A percentile compares a stretch with the other conserved stretches of the same genome.
phyloP scores from a whole-genome alignment of 495 filamentous ascomycete genomes.

The Aspergillus asperescens region DNA sequence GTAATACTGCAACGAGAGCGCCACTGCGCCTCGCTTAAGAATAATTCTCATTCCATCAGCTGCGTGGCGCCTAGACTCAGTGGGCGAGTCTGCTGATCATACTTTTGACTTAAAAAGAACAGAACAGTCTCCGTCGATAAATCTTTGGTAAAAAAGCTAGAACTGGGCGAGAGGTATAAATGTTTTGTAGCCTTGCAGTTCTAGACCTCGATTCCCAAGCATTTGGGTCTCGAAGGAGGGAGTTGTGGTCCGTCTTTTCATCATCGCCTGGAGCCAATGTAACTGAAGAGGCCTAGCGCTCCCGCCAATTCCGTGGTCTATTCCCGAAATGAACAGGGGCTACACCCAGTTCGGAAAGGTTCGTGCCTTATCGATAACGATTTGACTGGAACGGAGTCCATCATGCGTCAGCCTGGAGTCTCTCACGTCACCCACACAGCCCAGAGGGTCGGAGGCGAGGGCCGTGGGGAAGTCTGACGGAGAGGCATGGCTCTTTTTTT shows the following conservation, averaged over 20 bases:
- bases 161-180: not conserved
- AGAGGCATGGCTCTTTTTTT: not conserved
- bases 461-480: not conserved
- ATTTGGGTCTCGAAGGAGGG: not conserved
- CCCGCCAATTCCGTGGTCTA: conserved; percentile 14
- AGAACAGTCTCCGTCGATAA: not conserved
- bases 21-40: not conserved
- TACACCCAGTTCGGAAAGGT: conserved; percentile 4
- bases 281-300: conserved; percentile 20
- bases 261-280: conserved; percentile 11
- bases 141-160: not conserved
- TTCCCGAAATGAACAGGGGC: not conserved
- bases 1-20: too few relatives aligned
- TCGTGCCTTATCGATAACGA: conserved; percentile 21
- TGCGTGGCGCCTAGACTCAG: not conserved
- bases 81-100: conserved; percentile 7
- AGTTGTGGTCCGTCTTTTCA: not conserved
- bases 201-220: not conserved
- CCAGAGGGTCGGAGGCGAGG: conserved; percentile 1
- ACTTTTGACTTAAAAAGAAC: not conserved
- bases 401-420: conserved; percentile 28
- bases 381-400: conserved; percentile 5
- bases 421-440: conserved; percentile 32
- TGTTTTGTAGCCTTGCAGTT: not conserved
- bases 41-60: not conserved